These are phyloP conservation scores for Podosphaera leucotricha DNA, from an alignment of 2,329 filamentous ascomycete species.

Conservation along the genomic window DNA sequence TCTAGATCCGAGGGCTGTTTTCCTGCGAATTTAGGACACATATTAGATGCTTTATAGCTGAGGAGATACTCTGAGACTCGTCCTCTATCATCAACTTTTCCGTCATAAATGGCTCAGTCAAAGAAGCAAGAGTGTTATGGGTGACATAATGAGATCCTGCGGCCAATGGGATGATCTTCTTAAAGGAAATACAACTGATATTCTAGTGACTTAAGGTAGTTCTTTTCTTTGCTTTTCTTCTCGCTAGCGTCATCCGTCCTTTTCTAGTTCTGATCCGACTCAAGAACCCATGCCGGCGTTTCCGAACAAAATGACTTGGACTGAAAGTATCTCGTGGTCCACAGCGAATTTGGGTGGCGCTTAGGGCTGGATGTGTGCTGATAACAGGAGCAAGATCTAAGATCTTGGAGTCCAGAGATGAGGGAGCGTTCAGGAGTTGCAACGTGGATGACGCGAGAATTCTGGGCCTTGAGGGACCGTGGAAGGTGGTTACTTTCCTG, in stretches of 20 bases:
- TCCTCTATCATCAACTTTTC: too few relatives aligned
- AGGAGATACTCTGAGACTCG: too few relatives aligned
- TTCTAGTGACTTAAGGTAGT: constrained; percentile 16
- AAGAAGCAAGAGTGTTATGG: too few relatives aligned
- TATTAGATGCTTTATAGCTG: too few relatives aligned
- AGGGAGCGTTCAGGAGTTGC: not conserved
- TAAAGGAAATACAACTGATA: too few relatives aligned
- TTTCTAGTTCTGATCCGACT: constrained; percentile 15
- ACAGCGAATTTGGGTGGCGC: constrained; percentile 13
- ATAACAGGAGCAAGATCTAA: constrained; percentile 14
- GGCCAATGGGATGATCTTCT: too few relatives aligned
- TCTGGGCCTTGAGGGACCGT: not conserved
- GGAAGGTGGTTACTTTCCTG: not conserved
- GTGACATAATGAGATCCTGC: too few relatives aligned
- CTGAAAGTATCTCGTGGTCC: constrained; percentile 16
- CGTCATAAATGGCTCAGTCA: too few relatives aligned
- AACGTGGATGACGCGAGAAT: not conserved
- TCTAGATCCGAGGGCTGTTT: too few relatives aligned
- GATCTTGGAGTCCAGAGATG: not conserved
- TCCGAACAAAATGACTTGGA: constrained; percentile 17
- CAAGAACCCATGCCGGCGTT: constrained; percentile 17
- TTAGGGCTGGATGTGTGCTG: constrained; percentile 13
- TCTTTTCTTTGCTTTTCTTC: constrained; percentile 15
- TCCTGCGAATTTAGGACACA: too few relatives aligned
- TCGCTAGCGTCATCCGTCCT: constrained; percentile 12